Evolutionary conservation across 2,329 filamentous ascomycete species (phyloP), one percentile per base, ranked within the genome.

Genomic region (Elsinoe necatrix): DNA sequence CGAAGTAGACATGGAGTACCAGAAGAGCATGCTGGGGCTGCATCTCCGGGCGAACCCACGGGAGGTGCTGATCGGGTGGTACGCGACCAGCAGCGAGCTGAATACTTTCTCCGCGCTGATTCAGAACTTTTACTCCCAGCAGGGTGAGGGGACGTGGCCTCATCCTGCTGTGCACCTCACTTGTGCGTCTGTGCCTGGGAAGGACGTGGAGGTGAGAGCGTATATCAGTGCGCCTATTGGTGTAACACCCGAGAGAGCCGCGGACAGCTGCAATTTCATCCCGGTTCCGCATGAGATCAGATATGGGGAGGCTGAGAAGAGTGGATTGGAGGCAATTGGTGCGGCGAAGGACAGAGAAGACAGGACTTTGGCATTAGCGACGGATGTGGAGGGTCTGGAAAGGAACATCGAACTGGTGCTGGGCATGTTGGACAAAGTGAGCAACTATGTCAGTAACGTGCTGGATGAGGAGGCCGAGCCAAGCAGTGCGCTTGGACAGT

Each of bases 1-100:
- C 67, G 93, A 98, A 75, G 93, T 98, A 62, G 93, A 98, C 72
- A 95, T 98, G 81, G 93, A 98, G 75, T 98, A 97, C 76, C 93
- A 98, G 77, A 97, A 97, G 82, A 91, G 92, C 74, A 98, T 98
- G 93, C 85, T 97, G 58, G 86, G 88, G 59, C 79, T 98, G 66
- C 92, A 95, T 72, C 84, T 97, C 65, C 92, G 92, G 76, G 92
- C 91, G 58, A 87, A 90, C 73, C 93, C 93, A 52, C 89, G 90
- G 74, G 93, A 98, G 75, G 84, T 90, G 56, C 82, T 98, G 58
- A 86, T 98, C 61, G 93, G 93, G 68, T 98, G 93, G 93, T 98
- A 98, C 77, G 95, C 93, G 62, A 98, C 93, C 51, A 91, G 87
- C 69, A 86, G 89, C 72, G 92, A 97, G 75, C 83, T 98, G 69